Conservation (phyloP, 1,284 basidiomycete species). For the Tylopilus sp. region DNA sequence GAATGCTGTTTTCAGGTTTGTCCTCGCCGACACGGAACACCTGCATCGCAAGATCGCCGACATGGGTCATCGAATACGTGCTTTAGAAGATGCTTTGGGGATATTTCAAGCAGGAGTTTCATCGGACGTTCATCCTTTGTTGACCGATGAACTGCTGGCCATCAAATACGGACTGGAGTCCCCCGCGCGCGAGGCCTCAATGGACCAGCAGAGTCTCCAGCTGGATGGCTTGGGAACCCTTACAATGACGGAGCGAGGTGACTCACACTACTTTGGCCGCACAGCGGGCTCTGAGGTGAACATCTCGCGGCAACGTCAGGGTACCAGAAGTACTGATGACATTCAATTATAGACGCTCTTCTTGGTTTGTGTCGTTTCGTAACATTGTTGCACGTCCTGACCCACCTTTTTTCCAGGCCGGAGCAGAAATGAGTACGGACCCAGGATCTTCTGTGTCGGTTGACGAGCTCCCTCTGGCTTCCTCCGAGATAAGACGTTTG, state of each 20-base stretch:
- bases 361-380: slow-evolving; percentile 38
- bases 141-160: slow-evolving; percentile 69
- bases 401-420: slow-evolving; percentile 50
- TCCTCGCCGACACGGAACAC: slow-evolving; percentile 77
- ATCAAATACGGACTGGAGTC: slow-evolving; percentile 69
- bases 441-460: slow-evolving; percentile 39
- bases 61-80: slow-evolving; percentile 79
- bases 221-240: slow-evolving; percentile 67
- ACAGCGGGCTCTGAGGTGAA: slow-evolving; percentile 66
- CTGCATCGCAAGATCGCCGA: slow-evolving; percentile 75
- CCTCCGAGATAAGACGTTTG: slow-evolving; percentile 56
- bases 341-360: slow-evolving; percentile 34
- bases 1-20: slow-evolving; percentile 55
- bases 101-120: slow-evolving; percentile 71
- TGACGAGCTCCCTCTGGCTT: slow-evolving; percentile 46
- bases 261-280: slow-evolving; percentile 77
- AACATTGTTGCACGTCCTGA: slow-evolving; percentile 15
- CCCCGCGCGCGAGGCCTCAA: slow-evolving; percentile 34
- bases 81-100: slow-evolving; percentile 75
- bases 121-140: slow-evolving; percentile 70
- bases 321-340: slow-evolving; percentile 17
- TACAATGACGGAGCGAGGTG: slow-evolving; percentile 69
- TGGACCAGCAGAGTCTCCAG: slow-evolving; percentile 43
- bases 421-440: slow-evolving; percentile 57
- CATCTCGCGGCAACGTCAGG: not conserved